Evolutionary conservation across 208 protist genomes (phyloP), one percentile per base, ranked within the genome.

Genomic region (Crithidia fasciculata): DNA sequence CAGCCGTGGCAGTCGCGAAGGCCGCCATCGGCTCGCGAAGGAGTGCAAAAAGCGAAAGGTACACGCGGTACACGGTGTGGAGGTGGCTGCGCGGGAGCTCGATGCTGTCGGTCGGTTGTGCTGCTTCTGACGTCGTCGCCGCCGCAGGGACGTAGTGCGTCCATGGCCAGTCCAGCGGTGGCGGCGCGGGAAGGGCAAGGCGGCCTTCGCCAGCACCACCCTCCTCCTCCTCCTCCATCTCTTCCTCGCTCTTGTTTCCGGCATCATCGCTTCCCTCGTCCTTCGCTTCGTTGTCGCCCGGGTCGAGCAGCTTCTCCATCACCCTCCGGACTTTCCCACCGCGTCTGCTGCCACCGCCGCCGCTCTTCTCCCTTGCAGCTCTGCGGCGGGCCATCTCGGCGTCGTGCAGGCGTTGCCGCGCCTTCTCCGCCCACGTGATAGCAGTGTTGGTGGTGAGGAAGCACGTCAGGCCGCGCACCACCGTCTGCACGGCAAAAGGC

Each of bases 61-160:
- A 95, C 8, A 83, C 83, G 12, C 85, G 80, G 83, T 97, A 95
- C 45, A 95, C 82, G 3, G 86, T 93, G 69, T 91, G 91, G 12
- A 95, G 83, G 40, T 91, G 85, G 53, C 83, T 93, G 68, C 86
- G 92, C 6, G 87, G 86, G 6, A 97, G 82, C 39, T 86, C 81
- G 41, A 91, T 79, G 52, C 18, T 49, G 47, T 54, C 50, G 28
- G 12, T 16, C 69, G 62, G 41, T 8, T 7, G 16, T n/a, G 18
- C 19, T 45, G 47, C 43, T 9, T 5, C 63, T 18, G 43, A 37
- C 40, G 9, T 4, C 18, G 7, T 36, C 19, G 16, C 40, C 2
- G 28, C 19, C 5, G 50, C 40, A 5, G 69, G 45, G 3, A 41
- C 18, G 70, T 62, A 72, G 43, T 69, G 80, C 53, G 69, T 81